Conservation (phyloP, 1,284 basidiomycete genomes). For the Melampsora americana region DNA sequence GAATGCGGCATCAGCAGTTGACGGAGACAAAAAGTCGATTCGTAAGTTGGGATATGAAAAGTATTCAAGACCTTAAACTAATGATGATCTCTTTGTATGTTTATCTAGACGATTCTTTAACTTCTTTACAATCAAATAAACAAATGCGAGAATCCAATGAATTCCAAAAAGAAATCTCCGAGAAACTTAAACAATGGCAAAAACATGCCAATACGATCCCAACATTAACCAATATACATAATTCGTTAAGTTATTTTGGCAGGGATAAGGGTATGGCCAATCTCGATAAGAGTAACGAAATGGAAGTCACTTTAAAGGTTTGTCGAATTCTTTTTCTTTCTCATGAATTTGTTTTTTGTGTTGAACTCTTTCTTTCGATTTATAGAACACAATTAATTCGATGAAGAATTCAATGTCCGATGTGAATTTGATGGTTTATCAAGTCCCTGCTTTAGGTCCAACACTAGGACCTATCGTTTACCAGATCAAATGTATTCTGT, state of each 20-base stretch:
- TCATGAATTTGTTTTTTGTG: not conserved
- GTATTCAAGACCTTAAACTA: too few species aligned
- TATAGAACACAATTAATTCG: conserved; percentile 5
- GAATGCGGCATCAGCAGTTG: not conserved
- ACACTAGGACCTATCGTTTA: conserved; percentile 6
- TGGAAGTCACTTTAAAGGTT: conserved; percentile 11
- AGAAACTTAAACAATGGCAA: conserved; percentile 6
- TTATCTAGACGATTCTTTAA: not conserved
- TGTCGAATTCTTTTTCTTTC: not conserved
- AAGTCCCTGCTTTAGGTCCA: conserved; percentile 1
- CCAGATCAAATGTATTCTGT: conserved; percentile 18
- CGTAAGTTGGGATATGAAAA: not conserved
- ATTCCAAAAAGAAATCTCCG: not conserved
- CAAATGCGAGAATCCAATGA: not conserved
- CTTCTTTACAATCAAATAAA: conserved; percentile 1
- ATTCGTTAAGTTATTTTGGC: not conserved
- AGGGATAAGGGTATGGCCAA: not conserved
- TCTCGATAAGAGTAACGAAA: conserved; percentile 3
- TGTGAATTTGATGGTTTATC: conserved; percentile 14
- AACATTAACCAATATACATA: not conserved
- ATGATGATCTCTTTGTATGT: not conserved
- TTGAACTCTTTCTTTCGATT: not conserved
- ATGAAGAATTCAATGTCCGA: conserved; percentile 6
- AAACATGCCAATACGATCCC: conserved; percentile 4
- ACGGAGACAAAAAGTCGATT: not conserved